These are phyloP conservation scores for Plectranthus barbatus DNA, from an alignment of 257 asterid genomes.

Conservation along the genomic window DNA sequence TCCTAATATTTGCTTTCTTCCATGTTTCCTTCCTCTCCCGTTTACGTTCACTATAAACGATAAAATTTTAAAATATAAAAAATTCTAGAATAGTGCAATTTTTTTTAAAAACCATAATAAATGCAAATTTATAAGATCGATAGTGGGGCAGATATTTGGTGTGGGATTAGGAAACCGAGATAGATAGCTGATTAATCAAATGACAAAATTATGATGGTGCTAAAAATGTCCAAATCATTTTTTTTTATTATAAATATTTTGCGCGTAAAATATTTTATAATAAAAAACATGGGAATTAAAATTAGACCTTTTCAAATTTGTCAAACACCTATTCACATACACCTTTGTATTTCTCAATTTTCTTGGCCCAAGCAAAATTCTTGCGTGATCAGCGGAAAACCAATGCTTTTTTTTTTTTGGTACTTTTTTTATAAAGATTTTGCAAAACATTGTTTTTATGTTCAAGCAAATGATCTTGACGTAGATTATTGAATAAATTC, in stretches of 20 bases:
- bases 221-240: too few relatives aligned
- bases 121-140: too few relatives aligned
- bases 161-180: neutral
- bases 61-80: too few relatives aligned
- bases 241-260: too few relatives aligned
- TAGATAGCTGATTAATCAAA: neutral
- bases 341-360: slow-evolving; percentile 9
- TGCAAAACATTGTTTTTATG: neutral
- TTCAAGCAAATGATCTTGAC: neutral
- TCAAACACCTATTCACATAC: slow-evolving; percentile 22
- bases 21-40: neutral
- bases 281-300: slow-evolving; percentile 18
- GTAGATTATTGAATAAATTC: too few relatives aligned
- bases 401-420: too few relatives aligned
- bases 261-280: slow-evolving; percentile 45
- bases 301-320: slow-evolving; percentile 9
- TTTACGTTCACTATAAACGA: neutral
- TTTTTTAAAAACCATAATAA: too few relatives aligned
- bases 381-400: slow-evolving; percentile 45
- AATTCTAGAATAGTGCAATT: too few relatives aligned
- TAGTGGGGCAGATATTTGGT: neutral
- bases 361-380: slow-evolving; percentile 26
- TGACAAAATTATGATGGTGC: neutral
- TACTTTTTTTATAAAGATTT: neutral
- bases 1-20: neutral